Conservation (phyloP, 352 stramenopile genomes). For the Elongisporangium senticosum region DNA sequence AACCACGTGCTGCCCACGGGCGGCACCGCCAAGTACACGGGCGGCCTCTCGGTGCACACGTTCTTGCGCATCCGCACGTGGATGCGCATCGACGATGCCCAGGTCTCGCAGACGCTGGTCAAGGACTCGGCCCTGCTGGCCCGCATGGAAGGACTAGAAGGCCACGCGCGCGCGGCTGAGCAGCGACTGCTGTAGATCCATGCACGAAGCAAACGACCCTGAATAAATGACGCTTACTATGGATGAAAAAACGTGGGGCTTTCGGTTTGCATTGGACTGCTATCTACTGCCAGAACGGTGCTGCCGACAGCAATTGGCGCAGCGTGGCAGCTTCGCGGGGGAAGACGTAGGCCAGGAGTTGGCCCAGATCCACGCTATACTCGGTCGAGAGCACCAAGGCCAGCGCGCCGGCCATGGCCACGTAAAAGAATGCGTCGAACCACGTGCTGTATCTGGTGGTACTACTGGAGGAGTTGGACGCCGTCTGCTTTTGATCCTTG, state of each 20-base stretch:
- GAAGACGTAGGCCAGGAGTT: conserved; percentile 30
- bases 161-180: conserved; percentile 74
- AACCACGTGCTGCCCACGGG: conserved; percentile 98
- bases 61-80: conserved; percentile 98
- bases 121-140: conserved; percentile 93
- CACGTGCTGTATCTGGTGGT: conserved; percentile 26
- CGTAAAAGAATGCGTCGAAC: conserved; percentile 41
- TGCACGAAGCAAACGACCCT: conserved; percentile 4
- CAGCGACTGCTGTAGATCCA: conserved; percentile 64
- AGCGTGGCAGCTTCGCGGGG: conserved; percentile 44
- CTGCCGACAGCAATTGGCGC: conserved; percentile 16
- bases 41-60: conserved; percentile 96
- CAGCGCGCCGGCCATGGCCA: conserved; percentile 27
- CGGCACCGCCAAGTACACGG: conserved; percentile 96
- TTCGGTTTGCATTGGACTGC: not conserved
- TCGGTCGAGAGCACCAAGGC: conserved; percentile 38
- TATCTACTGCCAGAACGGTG: conserved; percentile 15
- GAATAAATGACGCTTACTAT: conserved; percentile 22
- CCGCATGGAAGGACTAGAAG: conserved; percentile 83
- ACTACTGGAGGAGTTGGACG: conserved; percentile 3
- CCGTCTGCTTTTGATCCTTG: conserved; percentile 6
- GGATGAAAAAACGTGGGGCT: not conserved
- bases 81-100: conserved; percentile 95
- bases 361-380: conserved; percentile 49
- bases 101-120: conserved; percentile 82